Evolutionary conservation across 192 early-diverging fungal species (phyloP).

Genomic region (Umbelopsis isabellina): DNA sequence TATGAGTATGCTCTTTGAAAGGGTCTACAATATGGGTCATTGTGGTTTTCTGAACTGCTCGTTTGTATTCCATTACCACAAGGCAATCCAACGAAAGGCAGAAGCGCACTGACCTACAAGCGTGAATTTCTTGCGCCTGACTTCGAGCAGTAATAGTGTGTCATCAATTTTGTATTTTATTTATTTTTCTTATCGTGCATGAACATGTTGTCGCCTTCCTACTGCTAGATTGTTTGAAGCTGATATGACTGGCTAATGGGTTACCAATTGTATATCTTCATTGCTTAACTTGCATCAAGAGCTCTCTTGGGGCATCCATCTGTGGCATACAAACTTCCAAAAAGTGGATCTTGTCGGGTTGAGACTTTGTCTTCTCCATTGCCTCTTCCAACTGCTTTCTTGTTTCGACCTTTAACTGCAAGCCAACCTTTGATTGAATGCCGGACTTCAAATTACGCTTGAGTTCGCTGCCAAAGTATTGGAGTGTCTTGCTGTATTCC

Average conservation of each 20-base stretch:
- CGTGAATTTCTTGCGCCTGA: too few relatives aligned
- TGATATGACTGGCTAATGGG: too few relatives aligned
- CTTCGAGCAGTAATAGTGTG: too few relatives aligned
- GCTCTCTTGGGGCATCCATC: conserved; percentile 50
- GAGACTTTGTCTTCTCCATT: conserved; percentile 29
- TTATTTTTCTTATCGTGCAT: too few relatives aligned
- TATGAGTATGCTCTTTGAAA: neutral
- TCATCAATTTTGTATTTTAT: too few relatives aligned
- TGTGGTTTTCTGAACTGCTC: neutral
- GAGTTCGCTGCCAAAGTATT: conserved; percentile 46
- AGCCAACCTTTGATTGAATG: conserved; percentile 33
- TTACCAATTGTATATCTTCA: too few relatives aligned
- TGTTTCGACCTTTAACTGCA: conserved; percentile 29
- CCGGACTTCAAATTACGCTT: conserved; percentile 28
- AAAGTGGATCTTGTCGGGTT: conserved; percentile 46
- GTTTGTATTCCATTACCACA: neutral
- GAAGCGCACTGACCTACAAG: neutral
- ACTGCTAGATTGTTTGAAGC: too few relatives aligned
- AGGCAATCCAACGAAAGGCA: neutral
- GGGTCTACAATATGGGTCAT: neutral
- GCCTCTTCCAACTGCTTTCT: conserved; percentile 45
- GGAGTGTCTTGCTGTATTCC: conserved; percentile 49
- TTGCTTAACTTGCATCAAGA: conserved; percentile 31
- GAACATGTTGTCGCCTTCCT: too few relatives aligned
- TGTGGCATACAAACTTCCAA: conserved; percentile 52